Percentiles rank a stretch among this genome's conserved stretches.
phyloP scores from a whole-genome alignment of 805 yeast species.

The Kuraishia floccosa region DNA sequence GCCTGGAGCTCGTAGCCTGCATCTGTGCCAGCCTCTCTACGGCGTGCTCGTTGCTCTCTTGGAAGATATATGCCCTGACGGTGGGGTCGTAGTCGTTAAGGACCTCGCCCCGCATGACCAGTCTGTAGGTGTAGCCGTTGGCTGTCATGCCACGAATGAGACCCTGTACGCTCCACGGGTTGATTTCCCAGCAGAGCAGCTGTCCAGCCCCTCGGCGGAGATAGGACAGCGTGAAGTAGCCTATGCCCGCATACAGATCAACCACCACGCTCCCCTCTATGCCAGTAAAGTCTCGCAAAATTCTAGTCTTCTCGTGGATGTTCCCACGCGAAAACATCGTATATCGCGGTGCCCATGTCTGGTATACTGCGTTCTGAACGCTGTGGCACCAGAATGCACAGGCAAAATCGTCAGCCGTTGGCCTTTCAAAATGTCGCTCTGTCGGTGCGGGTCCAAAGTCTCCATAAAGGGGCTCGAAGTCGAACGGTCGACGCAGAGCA shows the following conservation, averaged over 20 bases:
- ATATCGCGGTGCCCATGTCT: slow-evolving; percentile 74
- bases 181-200: slow-evolving; percentile 71
- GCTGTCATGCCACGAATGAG: slow-evolving; percentile 38
- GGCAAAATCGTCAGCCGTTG: slow-evolving; percentile 30
- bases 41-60: slow-evolving; percentile 52
- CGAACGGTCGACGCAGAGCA: slow-evolving; percentile 45
- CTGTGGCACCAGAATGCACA: slow-evolving; percentile 62
- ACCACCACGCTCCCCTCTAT: slow-evolving; percentile 34
- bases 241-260: slow-evolving; percentile 79
- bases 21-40: slow-evolving; percentile 23
- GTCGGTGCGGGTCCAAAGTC: slow-evolving; percentile 43
- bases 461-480: slow-evolving; percentile 50
- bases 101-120: slow-evolving; percentile 16
- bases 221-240: slow-evolving; percentile 70
- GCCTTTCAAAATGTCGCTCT: slow-evolving; percentile 16
- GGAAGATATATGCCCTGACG: slow-evolving; percentile 35
- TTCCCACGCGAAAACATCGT: slow-evolving; percentile 89
- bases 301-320: slow-evolving; percentile 66
- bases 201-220: slow-evolving; percentile 37
- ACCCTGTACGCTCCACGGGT: slow-evolving; percentile 78
- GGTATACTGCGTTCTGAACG: slow-evolving; percentile 64
- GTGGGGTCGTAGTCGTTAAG: slow-evolving; percentile 12
- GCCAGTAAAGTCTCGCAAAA: slow-evolving; percentile 29
- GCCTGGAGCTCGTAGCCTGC: slow-evolving; percentile 1
- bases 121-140: slow-evolving; percentile 28